Conservation (phyloP, 257 asterid genomes). For the Scutellaria baicalensis region DNA sequence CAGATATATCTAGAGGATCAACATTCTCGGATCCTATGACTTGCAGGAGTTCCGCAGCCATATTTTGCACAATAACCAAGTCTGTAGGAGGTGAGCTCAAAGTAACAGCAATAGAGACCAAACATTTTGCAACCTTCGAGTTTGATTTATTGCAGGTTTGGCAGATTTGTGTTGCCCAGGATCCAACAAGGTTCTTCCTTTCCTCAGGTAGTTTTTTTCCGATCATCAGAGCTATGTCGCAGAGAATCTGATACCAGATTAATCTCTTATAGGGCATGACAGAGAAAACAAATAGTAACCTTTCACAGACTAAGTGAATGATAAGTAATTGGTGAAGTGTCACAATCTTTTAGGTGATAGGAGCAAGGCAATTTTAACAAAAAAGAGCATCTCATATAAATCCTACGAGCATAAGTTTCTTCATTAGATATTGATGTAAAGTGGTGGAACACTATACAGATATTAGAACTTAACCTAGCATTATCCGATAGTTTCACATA, state of each 20-base stretch:
- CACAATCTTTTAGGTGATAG: not conserved
- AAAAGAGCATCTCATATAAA: not conserved
- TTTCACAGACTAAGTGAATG: constrained; percentile 1
- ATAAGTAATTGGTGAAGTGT: not conserved
- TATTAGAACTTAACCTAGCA: not conserved
- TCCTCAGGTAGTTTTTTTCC: constrained; percentile 51
- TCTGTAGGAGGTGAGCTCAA: constrained; percentile 59
- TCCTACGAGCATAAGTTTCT: not conserved
- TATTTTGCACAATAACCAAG: constrained; percentile 42
- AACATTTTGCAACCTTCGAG: constrained; percentile 55
- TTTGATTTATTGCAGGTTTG: constrained; percentile 35
- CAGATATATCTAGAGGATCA: constrained; percentile 40
- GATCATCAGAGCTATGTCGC: constrained; percentile 52
- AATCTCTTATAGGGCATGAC: not conserved
- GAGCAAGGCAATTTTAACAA: not conserved
- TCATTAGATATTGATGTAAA: not conserved
- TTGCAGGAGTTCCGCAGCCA: constrained; percentile 55
- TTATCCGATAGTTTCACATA: not conserved
- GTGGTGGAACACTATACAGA: not conserved
- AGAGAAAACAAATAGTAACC: not conserved
- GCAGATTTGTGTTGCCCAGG: constrained; percentile 48
- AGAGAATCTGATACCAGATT: constrained; percentile 36
- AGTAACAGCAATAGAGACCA: constrained; percentile 45
- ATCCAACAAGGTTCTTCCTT: constrained; percentile 48
- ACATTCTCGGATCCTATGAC: constrained; percentile 44